phyloP scores from a whole-genome alignment of 1,284 basidiomycete species.

The Microbotryum silenes-acaulis region DNA sequence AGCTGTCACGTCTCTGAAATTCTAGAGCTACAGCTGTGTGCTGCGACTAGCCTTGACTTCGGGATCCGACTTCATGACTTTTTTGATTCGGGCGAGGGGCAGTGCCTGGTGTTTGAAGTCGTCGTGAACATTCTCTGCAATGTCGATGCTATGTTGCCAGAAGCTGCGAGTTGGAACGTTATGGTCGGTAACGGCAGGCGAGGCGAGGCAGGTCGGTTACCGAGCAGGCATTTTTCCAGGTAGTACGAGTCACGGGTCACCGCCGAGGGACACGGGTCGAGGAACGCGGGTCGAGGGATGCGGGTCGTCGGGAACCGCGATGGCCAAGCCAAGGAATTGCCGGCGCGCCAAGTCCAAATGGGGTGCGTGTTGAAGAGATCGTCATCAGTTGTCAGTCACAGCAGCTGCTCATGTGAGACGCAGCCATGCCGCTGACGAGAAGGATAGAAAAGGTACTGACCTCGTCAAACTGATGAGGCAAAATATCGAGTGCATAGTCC shows the following conservation, averaged over 20 bases:
- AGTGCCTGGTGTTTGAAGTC: conserved; percentile 76
- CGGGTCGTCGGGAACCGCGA: neutral
- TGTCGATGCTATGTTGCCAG: conserved; percentile 72
- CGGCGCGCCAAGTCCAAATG: neutral
- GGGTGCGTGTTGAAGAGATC: no score
- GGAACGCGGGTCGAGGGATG: neutral
- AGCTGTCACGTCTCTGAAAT: neutral
- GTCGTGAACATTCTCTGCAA: conserved; percentile 69
- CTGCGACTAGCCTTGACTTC: conserved; percentile 69
- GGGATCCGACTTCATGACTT: conserved; percentile 96
- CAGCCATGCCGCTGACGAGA: no score
- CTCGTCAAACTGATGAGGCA: no score
- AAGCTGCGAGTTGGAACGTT: conserved; percentile 43
- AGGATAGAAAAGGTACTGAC: no score
- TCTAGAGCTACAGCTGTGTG: neutral
- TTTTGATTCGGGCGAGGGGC: conserved; percentile 88
- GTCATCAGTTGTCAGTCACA: no score
- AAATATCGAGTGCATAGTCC: no score
- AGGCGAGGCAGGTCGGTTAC: neutral
- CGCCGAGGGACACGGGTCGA: neutral
- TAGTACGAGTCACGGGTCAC: neutral
- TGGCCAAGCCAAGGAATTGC: neutral
- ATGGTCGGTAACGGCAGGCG: neutral
- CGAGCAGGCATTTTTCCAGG: neutral
- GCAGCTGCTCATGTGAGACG: no score